A percentile compares a stretch with the other conserved stretches of the same genome.
Conservation (phyloP, 2,329 filamentous ascomycete genomes). For the Balansia obtecta region DNA sequence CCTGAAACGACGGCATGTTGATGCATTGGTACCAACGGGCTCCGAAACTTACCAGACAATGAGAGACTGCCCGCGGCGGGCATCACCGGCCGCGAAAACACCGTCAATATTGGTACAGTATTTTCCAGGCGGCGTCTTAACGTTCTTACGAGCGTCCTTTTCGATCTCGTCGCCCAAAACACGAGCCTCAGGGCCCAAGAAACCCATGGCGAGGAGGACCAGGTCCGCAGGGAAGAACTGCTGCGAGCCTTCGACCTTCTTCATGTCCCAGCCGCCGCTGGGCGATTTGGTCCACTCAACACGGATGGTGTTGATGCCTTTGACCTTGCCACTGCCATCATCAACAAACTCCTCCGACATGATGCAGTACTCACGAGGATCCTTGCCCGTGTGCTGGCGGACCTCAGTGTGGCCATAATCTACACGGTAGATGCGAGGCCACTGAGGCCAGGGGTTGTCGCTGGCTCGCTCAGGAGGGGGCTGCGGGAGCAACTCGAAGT, state of each 20-base stretch:
- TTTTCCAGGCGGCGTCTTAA: slow-evolving; percentile 82
- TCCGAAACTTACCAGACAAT: slow-evolving; percentile 73
- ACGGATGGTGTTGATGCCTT: slow-evolving; percentile 89
- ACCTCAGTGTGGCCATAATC: slow-evolving; percentile 96
- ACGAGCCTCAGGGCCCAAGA: slow-evolving; percentile 84
- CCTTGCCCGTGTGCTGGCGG: slow-evolving; percentile 89
- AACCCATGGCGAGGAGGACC: slow-evolving; percentile 92
- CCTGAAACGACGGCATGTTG: too few species aligned
- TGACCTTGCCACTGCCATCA: slow-evolving; percentile 75
- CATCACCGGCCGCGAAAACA: slow-evolving; percentile 90
- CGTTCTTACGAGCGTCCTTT: slow-evolving; percentile 85
- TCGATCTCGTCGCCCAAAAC: slow-evolving; percentile 81
- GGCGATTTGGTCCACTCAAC: slow-evolving; percentile 92
- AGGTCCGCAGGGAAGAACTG: slow-evolving; percentile 95
- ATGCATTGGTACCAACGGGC: neutral
- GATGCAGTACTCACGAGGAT: slow-evolving; percentile 93
- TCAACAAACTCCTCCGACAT: slow-evolving; percentile 97
- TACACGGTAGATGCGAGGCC: slow-evolving; percentile 96
- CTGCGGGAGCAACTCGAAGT: slow-evolving; percentile 92
- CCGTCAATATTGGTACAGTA: slow-evolving; percentile 82
- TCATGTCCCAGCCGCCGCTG: slow-evolving; percentile 94
- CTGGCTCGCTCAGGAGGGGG: slow-evolving; percentile 79
- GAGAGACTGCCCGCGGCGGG: slow-evolving; percentile 83
- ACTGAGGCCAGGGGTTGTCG: slow-evolving; percentile 97
- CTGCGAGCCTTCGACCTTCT: slow-evolving; percentile 85